These are phyloP conservation scores for Alternaria sp. DNA, from an alignment of 2,329 filamentous ascomycete species.

Conservation along the genomic window DNA sequence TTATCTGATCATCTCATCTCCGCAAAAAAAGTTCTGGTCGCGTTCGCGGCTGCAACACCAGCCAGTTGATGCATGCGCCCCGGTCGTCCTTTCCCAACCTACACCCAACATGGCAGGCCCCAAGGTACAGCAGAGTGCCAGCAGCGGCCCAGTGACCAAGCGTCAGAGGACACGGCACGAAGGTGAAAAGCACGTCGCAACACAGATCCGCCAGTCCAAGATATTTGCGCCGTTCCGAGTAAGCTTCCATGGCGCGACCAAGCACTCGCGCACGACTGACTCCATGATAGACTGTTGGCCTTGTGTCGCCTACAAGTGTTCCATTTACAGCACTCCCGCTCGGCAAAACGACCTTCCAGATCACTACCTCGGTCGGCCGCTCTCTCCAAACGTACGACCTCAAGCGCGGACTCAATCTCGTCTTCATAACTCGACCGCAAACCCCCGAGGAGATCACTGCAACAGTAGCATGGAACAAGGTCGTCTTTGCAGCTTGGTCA, in stretches of 20 bases:
- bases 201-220: slow-evolving; percentile 63
- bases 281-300: slow-evolving; percentile 75
- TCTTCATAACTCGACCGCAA: slow-evolving; percentile 91
- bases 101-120: slow-evolving; percentile 53
- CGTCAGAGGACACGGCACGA: slow-evolving; percentile 54
- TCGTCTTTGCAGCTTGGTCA: slow-evolving; percentile 89
- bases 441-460: slow-evolving; percentile 87
- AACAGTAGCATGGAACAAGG: slow-evolving; percentile 84
- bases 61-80: slow-evolving; percentile 6
- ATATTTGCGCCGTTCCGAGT: slow-evolving; percentile 95
- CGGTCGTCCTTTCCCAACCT: background rate
- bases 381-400: slow-evolving; percentile 96
- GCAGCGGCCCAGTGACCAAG: slow-evolving; percentile 68
- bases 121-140: slow-evolving; percentile 54
- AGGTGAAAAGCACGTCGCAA: slow-evolving; percentile 50
- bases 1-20: slow-evolving; percentile 29
- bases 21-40: slow-evolving; percentile 22
- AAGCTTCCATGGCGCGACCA: slow-evolving; percentile 46
- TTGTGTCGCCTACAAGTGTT: slow-evolving; percentile 88
- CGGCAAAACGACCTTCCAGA: slow-evolving; percentile 94
- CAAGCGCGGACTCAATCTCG: slow-evolving; percentile 83
- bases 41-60: slow-evolving; percentile 11
- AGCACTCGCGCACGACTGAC: slow-evolving; percentile 11
- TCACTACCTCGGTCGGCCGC: slow-evolving; percentile 91
- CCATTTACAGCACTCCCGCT: slow-evolving; percentile 89